These are phyloP conservation scores for Nakaseomyces delphensis DNA, from an alignment of 1,139 yeast species.

Conservation along the genomic window DNA sequence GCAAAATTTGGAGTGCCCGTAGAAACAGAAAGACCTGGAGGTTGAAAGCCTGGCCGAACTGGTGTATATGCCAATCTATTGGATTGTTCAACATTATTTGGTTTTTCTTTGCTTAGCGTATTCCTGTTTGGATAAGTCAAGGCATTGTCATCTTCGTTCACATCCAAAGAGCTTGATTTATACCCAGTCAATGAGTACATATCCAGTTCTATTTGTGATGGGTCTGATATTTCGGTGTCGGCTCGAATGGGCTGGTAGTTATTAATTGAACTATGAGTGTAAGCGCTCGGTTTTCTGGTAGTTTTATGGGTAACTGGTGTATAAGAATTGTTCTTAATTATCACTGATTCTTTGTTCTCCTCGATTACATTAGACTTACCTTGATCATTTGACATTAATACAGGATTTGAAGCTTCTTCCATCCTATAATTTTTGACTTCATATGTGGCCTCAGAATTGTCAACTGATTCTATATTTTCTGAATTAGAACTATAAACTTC, in stretches of 20 bases:
- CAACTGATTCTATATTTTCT: too few species aligned
- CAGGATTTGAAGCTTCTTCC: too few species aligned
- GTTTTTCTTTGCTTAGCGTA: too few species aligned
- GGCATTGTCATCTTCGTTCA: not conserved
- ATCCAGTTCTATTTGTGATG: slow-evolving; percentile 1
- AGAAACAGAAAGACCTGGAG: not conserved
- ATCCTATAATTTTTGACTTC: too few species aligned
- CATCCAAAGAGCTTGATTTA: slow-evolving; percentile 2
- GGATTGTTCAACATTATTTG: not conserved
- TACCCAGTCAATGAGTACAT: slow-evolving; percentile 2
- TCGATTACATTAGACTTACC: too few species aligned
- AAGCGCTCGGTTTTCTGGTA: not conserved
- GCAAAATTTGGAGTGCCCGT: slow-evolving; percentile 11
- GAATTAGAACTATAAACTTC: not conserved
- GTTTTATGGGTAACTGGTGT: not conserved
- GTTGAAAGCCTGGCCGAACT: not conserved
- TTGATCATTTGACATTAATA: too few species aligned
- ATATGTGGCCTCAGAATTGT: too few species aligned
- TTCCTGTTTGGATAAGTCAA: too few species aligned
- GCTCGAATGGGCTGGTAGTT: not conserved
- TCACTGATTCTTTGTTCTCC: too few species aligned
- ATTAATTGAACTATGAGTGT: not conserved
- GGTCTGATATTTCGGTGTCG: not conserved
- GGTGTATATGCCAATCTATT: not conserved
- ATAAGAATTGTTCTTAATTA: not conserved